Evolutionary conservation across 1,139 yeast genomes (phyloP), one percentile per base, ranked within the genome.

Genomic region (Scheffersomyces titani): DNA sequence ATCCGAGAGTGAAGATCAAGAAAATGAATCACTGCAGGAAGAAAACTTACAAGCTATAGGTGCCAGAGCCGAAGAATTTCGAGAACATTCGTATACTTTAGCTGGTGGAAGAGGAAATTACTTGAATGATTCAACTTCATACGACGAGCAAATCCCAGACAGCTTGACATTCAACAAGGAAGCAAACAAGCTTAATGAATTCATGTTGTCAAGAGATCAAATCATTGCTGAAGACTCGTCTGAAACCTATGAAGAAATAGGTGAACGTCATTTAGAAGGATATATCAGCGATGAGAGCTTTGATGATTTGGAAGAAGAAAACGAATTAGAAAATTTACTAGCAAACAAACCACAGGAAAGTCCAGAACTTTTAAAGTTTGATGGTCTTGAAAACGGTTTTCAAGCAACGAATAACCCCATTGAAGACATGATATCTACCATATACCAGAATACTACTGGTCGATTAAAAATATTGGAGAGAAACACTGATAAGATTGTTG

Each of bases 391-490:
- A 53, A 50, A 7, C 40, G 49, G n/a, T 9, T 47, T 19, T 19
- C 50, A 48, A 20, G 51, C 9, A 7, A 52, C 57, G 45, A 51
- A 7, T 9, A 50, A 51, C 54, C 51, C 44, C 16, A 54, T 53
- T 18, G 36, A 50, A 47, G 54, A 56, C 19, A 49, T 50, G 44
- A 52, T 60, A 3, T 36, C 53, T 9, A 19, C 30, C 5, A 55
- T 58, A 16, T 44, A 40, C 44, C 46, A 54, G 6, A 59, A 55
- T 16, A 62, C 61, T 11, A 51, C 47, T 9, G 60, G 60, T 2
- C 55, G 52, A 11, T 51, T 59, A 9, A 52, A 60, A 44, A 54
- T 63, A 0, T 51, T 65, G 52, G 55, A 60, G 9, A 24, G 49
- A 6, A 63, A 64, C 51, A 47, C 57, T 3, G 50, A 19, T 1